Evolutionary conservation across 1,139 yeast species (phyloP), one percentile per base, ranked within the genome.

Genomic region (Candida sojae): DNA sequence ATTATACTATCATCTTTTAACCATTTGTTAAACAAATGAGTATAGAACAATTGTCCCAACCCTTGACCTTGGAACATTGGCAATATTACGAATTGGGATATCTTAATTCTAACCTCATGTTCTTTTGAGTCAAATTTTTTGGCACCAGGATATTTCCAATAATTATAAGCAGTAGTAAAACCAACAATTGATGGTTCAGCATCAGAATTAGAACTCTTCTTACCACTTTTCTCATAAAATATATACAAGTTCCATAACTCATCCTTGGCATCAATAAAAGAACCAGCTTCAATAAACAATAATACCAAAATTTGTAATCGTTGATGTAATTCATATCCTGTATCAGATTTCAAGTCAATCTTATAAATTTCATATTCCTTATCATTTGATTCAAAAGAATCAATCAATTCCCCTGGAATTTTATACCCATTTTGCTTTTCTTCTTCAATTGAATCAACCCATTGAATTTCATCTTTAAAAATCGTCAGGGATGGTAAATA

Each of bases 271-370:
- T 92, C 97, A 52, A 95, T 90, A 59, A 82, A 89, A 2, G 96
- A 84, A 0, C 97, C 99, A 0, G 96, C 98, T 64, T 93, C 99
- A 58, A 93, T 93, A 68, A 86, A 91, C 23, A 93, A 71, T 42
- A 92, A 70, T 23, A 89, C 88, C 57, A 93, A 79, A 2, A 92
- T 82, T 59, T 90, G 96, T 55, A 91, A 74, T 53, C 98, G 71
- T 48, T 76, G 71, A 57, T 86, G 90, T 45, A 91, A 66, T 52
- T 79, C 83, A 38, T 73, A 60, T 2, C 85, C 83, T 2, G 59
- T 58, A 0, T 62, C 64, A 23, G 67, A 70, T 8, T 61, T 56
- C 49, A 83, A 64, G 42, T 77, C 64, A 35, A 83, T 64, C 55
- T 73, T 60, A 53, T 66, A 75, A 12, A 76, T 57, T 12, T 57